Base-by-base conservation (phyloP, 768 basidiomycete genomes). In the Crepidotus variabilis region DNA sequence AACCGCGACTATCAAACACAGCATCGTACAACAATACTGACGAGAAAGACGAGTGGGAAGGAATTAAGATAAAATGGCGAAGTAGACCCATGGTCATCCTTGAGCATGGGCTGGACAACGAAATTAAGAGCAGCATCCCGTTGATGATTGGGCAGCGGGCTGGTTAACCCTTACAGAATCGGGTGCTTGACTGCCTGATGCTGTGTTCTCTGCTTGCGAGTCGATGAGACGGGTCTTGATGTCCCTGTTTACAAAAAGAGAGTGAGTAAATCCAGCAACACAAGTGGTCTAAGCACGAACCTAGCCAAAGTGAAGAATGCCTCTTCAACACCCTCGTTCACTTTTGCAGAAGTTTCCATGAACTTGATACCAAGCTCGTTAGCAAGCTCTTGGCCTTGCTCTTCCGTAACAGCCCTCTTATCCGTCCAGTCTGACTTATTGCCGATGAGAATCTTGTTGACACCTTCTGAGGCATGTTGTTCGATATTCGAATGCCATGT, bases 371-470 rank as follows among this genome's bases (percentile, higher is more conserved):
- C 94, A 28, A 98, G 83, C 71, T 98, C 94, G 53, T 88, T 79
- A 4, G 97, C 97, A 46, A 99, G 83, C 64, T 90, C 90, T 56
- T 87, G 87, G 43, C 97, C 96, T 74, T 94, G 92, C 66, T 93
- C 90, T 70, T 90, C 87, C 4, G 92, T 87, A 55, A 99, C 92
- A 13, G 87, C 89, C 61, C 89, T 86, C 78, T 97, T 98, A 73
- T 98, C 96, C 55, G 87, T 86, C 94, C 95, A 97, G 72, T 99
- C 97, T 46, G 91, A 98, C 74, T 99, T 99, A 79, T 99, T 99
- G 36, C 97, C 97, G 62, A 98, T 92, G 52, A 98, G 85, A 59
- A 99, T 92, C 85, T 98, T 98, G 85, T 98, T 98, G 61, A 98
- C 97, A 35, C 94, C 94, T 62, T 98, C 94, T 1, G 96, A 97